These are phyloP conservation scores for Xylariaceae sp. DNA, from an alignment of 2,329 filamentous ascomycete species.

Conservation along the genomic window DNA sequence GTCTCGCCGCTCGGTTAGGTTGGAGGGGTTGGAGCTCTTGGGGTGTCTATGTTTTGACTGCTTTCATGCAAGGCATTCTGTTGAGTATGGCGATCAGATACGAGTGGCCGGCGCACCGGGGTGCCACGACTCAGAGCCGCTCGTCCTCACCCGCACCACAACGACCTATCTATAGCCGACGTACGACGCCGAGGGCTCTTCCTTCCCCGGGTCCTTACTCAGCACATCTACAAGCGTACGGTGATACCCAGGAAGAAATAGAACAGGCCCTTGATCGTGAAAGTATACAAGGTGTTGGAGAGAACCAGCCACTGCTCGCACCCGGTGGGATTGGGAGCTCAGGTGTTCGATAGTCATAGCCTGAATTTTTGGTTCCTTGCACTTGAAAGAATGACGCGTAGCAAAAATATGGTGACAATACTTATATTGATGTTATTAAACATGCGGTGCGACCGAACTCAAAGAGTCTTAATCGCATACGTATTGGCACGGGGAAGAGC, in stretches of 20 bases:
- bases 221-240: slow-evolving; percentile 33
- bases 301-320: slow-evolving; percentile 33
- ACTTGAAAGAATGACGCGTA: too few relatives aligned
- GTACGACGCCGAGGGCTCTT: slow-evolving; percentile 31
- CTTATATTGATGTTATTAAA: too few relatives aligned
- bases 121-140: slow-evolving; percentile 11
- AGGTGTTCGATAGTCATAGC: slow-evolving; percentile 24
- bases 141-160: slow-evolving; percentile 21
- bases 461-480: too few relatives aligned
- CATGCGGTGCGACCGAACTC: too few relatives aligned
- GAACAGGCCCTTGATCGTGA: slow-evolving; percentile 32
- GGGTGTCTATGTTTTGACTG: slow-evolving; percentile 86
- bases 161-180: slow-evolving; percentile 29
- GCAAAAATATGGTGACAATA: too few relatives aligned
- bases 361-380: not conserved
- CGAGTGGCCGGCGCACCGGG: slow-evolving; percentile 39
- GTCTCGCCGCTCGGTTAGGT: slow-evolving; percentile 75
- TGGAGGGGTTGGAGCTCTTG: slow-evolving; percentile 89
- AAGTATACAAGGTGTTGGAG: slow-evolving; percentile 31
- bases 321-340: slow-evolving; percentile 32
- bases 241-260: slow-evolving; percentile 33
- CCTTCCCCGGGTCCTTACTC: slow-evolving; percentile 33
- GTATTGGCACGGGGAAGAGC: too few relatives aligned
- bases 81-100: slow-evolving; percentile 79
- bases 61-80: slow-evolving; percentile 75